Evolutionary conservation across 2,329 filamentous ascomycete species (phyloP).

Genomic region (Tolypocladium inflatum): DNA sequence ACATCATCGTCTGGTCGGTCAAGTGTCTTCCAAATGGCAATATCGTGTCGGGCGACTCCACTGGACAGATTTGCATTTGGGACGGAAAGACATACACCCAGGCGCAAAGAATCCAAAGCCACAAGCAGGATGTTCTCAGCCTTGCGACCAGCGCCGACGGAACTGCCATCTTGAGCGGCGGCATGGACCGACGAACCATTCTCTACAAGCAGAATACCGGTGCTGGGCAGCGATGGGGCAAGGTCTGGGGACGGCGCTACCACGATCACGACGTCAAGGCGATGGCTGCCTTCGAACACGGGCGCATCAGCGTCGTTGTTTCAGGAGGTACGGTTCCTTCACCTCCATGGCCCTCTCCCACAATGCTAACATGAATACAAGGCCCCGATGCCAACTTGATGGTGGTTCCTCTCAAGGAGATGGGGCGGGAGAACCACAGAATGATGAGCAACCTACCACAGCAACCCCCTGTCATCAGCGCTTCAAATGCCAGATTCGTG

Average conservation of each 20-base stretch:
- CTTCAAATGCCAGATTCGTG: conserved; percentile 63
- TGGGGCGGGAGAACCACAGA: conserved; percentile 76
- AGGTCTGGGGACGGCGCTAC: conserved; percentile 75
- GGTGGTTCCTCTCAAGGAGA: conserved; percentile 62
- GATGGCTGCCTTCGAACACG: conserved; percentile 82
- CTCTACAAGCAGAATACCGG: conserved; percentile 62
- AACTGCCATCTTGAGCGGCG: conserved; percentile 74
- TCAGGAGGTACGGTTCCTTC: conserved; percentile 59
- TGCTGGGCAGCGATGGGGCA: conserved; percentile 64
- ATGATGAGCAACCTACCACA: conserved; percentile 79
- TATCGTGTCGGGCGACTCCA: conserved; percentile 91
- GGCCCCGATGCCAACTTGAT: conserved; percentile 80
- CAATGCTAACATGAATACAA: conserved; percentile 22
- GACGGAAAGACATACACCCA: conserved; percentile 88
- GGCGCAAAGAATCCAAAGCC: conserved; percentile 73
- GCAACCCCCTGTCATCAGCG: conserved; percentile 61
- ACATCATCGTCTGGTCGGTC: conserved; percentile 88
- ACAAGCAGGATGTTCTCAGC: conserved; percentile 84
- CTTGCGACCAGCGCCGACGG: conserved; percentile 77
- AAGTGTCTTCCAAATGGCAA: conserved; percentile 80
- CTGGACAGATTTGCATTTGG: conserved; percentile 88
- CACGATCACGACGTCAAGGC: conserved; percentile 94
- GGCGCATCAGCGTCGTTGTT: conserved; percentile 74
- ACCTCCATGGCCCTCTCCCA: neutral
- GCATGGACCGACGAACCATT: conserved; percentile 82